Percentiles rank a stretch among this genome's conserved stretches.
Conservation (phyloP, 345 rosid genomes). For the Sonneratia alba region DNA sequence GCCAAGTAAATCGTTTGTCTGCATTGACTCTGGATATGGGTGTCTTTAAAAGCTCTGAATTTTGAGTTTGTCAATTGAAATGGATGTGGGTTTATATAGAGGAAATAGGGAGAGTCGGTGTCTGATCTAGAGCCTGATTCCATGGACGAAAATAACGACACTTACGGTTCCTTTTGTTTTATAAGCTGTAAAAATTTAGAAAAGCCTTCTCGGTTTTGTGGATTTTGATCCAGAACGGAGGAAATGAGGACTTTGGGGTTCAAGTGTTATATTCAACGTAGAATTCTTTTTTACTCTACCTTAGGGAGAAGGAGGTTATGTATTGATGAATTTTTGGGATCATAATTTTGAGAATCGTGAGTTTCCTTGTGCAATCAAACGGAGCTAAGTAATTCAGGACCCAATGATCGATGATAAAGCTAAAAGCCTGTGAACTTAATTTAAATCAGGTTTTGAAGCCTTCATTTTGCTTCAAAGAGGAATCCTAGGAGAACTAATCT, state of each 20-base stretch:
- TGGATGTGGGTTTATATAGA: neutral
- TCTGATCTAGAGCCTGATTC: neutral
- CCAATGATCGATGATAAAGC: neutral
- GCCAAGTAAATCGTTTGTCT: slow-evolving; percentile 30
- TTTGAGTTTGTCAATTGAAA: neutral
- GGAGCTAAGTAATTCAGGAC: neutral
- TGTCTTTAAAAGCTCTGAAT: neutral
- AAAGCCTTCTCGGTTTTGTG: neutral
- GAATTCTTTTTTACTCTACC: neutral
- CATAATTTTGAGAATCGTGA: neutral
- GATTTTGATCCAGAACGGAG: neutral
- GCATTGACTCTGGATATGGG: neutral
- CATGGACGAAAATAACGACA: neutral
- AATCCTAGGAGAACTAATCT: too few species aligned
- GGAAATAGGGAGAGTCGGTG: neutral
- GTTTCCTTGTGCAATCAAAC: neutral
- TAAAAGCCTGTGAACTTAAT: too few species aligned
- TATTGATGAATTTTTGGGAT: neutral
- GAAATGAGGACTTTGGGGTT: neutral
- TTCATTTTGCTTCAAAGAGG: too few species aligned
- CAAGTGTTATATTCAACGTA: neutral
- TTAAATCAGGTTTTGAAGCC: too few species aligned
- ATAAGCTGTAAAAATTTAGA: neutral
- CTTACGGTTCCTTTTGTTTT: neutral
- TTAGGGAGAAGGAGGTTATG: neutral